Percentiles rank a stretch among this genome's conserved stretches.
These are phyloP conservation scores for Urostyla sp. DNA, from an alignment of 73 alveolate genomes.

Conservation along the genomic window DNA sequence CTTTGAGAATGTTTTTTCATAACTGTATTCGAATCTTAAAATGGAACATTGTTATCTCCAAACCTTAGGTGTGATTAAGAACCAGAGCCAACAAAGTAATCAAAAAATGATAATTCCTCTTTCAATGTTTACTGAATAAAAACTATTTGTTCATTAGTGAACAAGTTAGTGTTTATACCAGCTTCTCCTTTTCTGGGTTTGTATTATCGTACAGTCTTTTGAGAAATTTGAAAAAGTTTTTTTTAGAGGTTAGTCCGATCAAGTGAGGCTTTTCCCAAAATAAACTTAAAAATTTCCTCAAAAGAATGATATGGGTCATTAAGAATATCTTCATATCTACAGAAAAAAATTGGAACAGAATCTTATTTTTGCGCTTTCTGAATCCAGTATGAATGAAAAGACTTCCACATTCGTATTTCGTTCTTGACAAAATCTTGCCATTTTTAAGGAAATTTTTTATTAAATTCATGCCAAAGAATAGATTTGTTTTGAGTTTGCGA, in stretches of 20 bases:
- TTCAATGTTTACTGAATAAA: too few species aligned
- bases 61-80: too few species aligned
- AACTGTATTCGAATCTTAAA: too few species aligned
- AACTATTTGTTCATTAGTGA: too few species aligned
- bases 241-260: not conserved
- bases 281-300: not conserved
- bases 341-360: not conserved
- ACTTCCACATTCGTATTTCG: not conserved
- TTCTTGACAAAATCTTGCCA: not conserved
- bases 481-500: constrained; percentile 41
- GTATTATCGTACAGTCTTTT: too few species aligned
- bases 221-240: too few species aligned
- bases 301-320: not conserved
- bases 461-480: not conserved
- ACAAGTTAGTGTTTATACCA: too few species aligned
- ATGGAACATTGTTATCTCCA: too few species aligned
- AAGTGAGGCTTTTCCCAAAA: not conserved
- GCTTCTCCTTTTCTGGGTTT: too few species aligned
- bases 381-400: constrained; percentile 22
- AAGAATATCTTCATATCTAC: constrained; percentile 3
- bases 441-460: not conserved
- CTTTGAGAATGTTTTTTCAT: too few species aligned
- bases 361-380: not conserved
- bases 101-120: too few species aligned
- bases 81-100: too few species aligned